Base-by-base conservation (phyloP, 2,329 filamentous ascomycete species). In the Colletotrichum australisinense region DNA sequence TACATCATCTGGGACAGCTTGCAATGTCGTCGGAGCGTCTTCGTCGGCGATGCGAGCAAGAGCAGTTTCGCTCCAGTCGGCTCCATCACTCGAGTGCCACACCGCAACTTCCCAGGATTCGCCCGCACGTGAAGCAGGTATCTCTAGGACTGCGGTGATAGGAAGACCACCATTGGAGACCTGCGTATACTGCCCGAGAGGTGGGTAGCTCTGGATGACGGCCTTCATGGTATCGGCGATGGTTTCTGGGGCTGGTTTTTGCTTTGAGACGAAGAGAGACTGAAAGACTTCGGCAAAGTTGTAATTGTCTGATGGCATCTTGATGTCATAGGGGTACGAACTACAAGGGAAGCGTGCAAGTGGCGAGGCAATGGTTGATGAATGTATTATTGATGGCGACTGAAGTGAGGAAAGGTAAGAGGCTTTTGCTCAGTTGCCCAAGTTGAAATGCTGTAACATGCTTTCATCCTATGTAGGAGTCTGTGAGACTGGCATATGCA, bases 111-210 rank as follows among this genome's bases (percentile, higher is more conserved):
- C 89, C 92, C 94, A 97, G 24, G 86, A 78, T 74, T 90, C 85
- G 19, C 88, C 83, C 8, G 86, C 85, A 59, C 88, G 88, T 46
- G 85, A 85, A 26, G 81, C 82, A 53, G 90, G 89, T 55, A 92
- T 89, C 76, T 95, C 92, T 38, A 97, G 86, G 14, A 95, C 82
- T 7, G 93, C 92, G 0, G 89, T 92, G 76, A 98, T 92, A 1
- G 81, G 80, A 52, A 93, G 84, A 78, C 88, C 76, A 2, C 78
- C 78, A 24, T 80, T 79, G 30, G 85, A 81, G 24, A 94, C 79
- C 62, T 89, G 86, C 1, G 94, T 95, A 28, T 93, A 88, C 79
- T 95, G 93, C 2, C 92, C 94, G 64, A 98, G 83, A 1, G 94
- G 90, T 14, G 95, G 95, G 78, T 91, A 92, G 73, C 86, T 87